phyloP scores from a whole-genome alignment of 345 rosid species.

The Ricinus communis region DNA sequence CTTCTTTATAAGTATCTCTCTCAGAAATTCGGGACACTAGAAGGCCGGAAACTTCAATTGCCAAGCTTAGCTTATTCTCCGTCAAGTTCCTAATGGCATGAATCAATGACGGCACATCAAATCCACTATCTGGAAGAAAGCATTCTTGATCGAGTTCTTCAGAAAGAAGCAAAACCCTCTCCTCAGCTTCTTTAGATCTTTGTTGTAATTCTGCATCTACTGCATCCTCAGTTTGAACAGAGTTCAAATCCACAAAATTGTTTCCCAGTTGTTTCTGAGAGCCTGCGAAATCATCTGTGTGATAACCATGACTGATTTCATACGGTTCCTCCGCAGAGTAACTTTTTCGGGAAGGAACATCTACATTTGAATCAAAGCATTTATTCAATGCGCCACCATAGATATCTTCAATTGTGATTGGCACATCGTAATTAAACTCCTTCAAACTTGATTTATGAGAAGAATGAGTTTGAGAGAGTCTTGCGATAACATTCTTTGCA shows the following conservation, averaged over 20 bases:
- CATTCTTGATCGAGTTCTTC: slow-evolving; percentile 66
- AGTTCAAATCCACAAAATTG: slow-evolving; percentile 30
- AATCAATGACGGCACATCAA: slow-evolving; percentile 63
- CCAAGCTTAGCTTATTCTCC: slow-evolving; percentile 74
- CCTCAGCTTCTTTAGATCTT: slow-evolving; percentile 70
- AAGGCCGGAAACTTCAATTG: slow-evolving; percentile 66
- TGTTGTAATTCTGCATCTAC: slow-evolving; percentile 52
- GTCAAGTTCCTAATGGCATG: slow-evolving; percentile 52
- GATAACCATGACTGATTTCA: slow-evolving; percentile 35
- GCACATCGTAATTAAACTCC: slow-evolving; percentile 43
- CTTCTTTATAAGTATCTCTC: slow-evolving; percentile 64
- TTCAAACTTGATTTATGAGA: slow-evolving; percentile 48
- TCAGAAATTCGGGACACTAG: slow-evolving; percentile 61
- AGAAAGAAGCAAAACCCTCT: slow-evolving; percentile 64
- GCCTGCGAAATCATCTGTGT: slow-evolving; percentile 37
- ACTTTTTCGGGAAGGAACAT: slow-evolving; percentile 42
- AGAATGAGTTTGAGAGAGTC: slow-evolving; percentile 62
- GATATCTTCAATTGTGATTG: slow-evolving; percentile 80
- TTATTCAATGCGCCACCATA: slow-evolving; percentile 54
- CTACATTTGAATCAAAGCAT: slow-evolving; percentile 42
- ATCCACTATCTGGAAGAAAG: slow-evolving; percentile 49
- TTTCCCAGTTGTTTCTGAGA: slow-evolving; percentile 33
- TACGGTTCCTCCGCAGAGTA: slow-evolving; percentile 44
- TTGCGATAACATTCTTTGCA: slow-evolving; percentile 86
- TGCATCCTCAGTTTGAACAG: slow-evolving; percentile 43